A percentile compares a stretch with the other conserved stretches of the same genome.
Conservation (phyloP, 306 rosid species). For the Rosa persica region DNA sequence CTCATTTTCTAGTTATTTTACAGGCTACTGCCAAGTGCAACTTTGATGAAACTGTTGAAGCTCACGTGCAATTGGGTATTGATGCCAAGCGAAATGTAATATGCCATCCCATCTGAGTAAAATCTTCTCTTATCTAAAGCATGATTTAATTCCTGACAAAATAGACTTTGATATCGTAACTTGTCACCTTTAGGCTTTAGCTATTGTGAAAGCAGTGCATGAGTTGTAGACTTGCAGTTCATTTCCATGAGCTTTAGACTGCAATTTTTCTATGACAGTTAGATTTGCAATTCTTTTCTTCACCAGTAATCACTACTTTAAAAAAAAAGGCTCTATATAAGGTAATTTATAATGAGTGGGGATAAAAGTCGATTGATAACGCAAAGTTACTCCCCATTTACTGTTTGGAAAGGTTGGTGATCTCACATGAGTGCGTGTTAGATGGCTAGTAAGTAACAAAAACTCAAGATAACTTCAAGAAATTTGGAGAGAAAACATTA, state of each 20-base stretch:
- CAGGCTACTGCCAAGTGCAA: slow-evolving; percentile 70
- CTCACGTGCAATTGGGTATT: slow-evolving; percentile 78
- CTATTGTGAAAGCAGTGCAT: neutral
- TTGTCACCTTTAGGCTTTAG: neutral
- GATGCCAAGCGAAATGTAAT: slow-evolving; percentile 87
- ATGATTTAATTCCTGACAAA: neutral
- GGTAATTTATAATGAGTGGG: neutral
- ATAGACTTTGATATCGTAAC: neutral
- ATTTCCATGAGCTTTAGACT: neutral
- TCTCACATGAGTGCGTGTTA: neutral
- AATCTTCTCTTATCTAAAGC: slow-evolving; percentile 4
- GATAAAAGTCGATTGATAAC: neutral
- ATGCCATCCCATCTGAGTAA: slow-evolving; percentile 18
- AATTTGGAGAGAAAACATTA: neutral
- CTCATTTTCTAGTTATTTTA: slow-evolving; percentile 39
- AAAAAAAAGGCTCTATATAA: neutral
- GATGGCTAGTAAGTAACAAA: neutral
- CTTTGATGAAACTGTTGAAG: slow-evolving; percentile 95
- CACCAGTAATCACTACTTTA: neutral
- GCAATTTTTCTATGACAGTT: neutral
- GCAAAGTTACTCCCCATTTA: neutral
- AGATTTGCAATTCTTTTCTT: neutral
- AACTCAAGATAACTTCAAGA: neutral
- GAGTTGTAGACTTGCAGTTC: neutral
- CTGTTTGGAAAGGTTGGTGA: neutral